These are phyloP conservation scores for Globisporangium nodosum DNA, from an alignment of 352 stramenopile species.

Conservation along the genomic window DNA sequence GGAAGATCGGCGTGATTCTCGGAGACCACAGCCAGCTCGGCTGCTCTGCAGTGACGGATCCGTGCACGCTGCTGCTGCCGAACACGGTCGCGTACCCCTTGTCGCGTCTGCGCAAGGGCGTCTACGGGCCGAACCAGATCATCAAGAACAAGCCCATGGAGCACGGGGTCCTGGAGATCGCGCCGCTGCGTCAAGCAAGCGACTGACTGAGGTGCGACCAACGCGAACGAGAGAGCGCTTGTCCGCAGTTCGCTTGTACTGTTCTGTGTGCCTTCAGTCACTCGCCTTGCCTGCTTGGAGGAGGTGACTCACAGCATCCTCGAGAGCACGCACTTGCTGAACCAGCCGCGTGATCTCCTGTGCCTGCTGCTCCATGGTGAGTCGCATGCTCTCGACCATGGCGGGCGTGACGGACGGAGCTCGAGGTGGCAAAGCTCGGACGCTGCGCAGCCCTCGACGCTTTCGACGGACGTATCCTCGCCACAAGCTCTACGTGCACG, in stretches of 20 bases:
- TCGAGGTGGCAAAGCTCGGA: background rate
- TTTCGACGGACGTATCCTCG: constrained; percentile 2
- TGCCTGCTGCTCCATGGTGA: constrained; percentile 17
- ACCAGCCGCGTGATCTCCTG: constrained; percentile 22
- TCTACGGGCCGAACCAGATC: constrained; percentile 62
- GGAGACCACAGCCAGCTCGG: constrained; percentile 68
- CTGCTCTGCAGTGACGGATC: constrained; percentile 67
- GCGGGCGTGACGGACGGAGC: background rate
- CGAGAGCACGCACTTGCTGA: constrained; percentile 21
- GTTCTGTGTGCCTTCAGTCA: background rate
- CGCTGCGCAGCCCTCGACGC: background rate
- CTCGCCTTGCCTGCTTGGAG: constrained; percentile 8
- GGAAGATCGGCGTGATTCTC: constrained; percentile 67
- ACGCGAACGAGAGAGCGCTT: background rate
- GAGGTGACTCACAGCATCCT: constrained; percentile 16
- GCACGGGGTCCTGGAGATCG: constrained; percentile 55
- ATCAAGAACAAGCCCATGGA: constrained; percentile 83
- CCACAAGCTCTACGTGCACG: constrained; percentile 13
- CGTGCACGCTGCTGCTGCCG: constrained; percentile 53
- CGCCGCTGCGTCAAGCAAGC: constrained; percentile 15
- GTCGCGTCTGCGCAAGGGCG: constrained; percentile 48
- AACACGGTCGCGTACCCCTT: constrained; percentile 68
- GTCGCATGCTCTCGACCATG: constrained; percentile 11
- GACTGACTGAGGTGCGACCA: background rate
- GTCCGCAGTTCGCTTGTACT: background rate